Base-by-base conservation (phyloP, 148 eudicot genomes). In the Linanthus parryae region DNA sequence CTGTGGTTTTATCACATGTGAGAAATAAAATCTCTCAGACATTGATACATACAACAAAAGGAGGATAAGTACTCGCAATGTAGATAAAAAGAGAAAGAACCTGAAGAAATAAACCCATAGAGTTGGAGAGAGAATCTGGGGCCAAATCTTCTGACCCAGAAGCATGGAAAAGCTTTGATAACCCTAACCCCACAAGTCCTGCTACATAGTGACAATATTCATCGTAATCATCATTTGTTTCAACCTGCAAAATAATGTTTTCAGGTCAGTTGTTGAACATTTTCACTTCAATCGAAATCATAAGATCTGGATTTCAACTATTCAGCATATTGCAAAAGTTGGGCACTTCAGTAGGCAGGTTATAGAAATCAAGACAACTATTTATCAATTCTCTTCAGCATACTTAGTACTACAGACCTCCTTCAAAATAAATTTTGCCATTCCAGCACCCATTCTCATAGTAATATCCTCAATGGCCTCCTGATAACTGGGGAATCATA, bases 191-290 rank as follows among this genome's bases (percentile, higher is more conserved):
- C 53, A 87, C 94, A 63, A 87, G 90, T 61, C 99, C 96, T 23
- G 99, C 96, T 18, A 81, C 96, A 49, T 84, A 87, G 69, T 84
- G 94, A 68, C 96, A 92, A 57, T 92, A 92, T 63, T 92, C 99
- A 68, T 92, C 88, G 68, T 87, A 92, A 52, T 92, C 98, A 52
- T 75, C 76, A 69, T 75, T 54, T 61, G 94, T 76, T 73, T 87
- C 96, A 4, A 92, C 98, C 98, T 92, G 83, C 52, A 70, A 62
- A 52, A 54, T n/a, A n/a, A n/a, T n/a, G n/a, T n/a, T n/a, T n/a
- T n/a, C n/a, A n/a, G n/a, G n/a, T n/a, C n/a, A n/a, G n/a, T n/a
- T n/a, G n/a, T n/a, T n/a, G n/a, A n/a, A n/a, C n/a, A n/a, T n/a
- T n/a, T n/a, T n/a, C n/a, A n/a, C n/a, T n/a, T n/a, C n/a, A n/a